Evolutionary conservation across 2,329 filamentous ascomycete species (phyloP).

Genomic region (Cladosporium colombiae): DNA sequence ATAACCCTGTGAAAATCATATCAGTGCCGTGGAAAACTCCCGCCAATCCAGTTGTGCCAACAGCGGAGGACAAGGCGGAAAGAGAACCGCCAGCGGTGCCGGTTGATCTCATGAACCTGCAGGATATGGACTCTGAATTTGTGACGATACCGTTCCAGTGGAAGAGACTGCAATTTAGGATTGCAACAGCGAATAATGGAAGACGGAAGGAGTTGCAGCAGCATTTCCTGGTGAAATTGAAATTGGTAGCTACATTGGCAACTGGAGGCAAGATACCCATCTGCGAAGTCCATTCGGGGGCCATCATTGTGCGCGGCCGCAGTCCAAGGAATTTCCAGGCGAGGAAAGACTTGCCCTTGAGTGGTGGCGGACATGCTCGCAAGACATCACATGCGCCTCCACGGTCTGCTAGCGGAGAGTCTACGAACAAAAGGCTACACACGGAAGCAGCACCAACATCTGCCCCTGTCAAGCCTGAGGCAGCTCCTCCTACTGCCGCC

Average conservation of each 20-base stretch:
- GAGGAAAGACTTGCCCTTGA: conserved; percentile 85
- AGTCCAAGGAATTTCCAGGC: conserved; percentile 95
- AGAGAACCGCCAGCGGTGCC: conserved; percentile 85
- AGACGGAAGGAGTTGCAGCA: conserved; percentile 93
- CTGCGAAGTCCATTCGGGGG: conserved; percentile 81
- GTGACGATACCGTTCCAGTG: conserved; percentile 91
- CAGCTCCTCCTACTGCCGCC: conserved; percentile 42
- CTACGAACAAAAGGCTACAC: conserved; percentile 28
- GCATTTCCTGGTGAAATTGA: conserved; percentile 88
- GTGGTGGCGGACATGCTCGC: conserved; percentile 74
- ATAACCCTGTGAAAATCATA: conserved; percentile 87
- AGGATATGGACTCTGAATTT: conserved; percentile 76
- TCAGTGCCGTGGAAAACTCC: conserved; percentile 98
- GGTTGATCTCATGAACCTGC: conserved; percentile 65
- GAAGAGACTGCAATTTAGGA: conserved; percentile 90
- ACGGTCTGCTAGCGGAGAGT: conserved; percentile 32
- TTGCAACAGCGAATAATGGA: conserved; percentile 94
- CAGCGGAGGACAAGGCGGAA: conserved; percentile 67
- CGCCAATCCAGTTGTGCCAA: conserved; percentile 65
- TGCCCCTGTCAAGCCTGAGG: conserved; percentile 34
- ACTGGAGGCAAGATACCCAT: conserved; percentile 81
- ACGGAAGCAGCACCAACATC: conserved; percentile 33
- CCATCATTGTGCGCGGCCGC: conserved; percentile 89
- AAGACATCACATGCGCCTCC: conserved; percentile 49
- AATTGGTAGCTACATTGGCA: conserved; percentile 78